Evolutionary conservation across 352 stramenopile genomes (phyloP).

Genomic region (Globisporangium perplexum): DNA sequence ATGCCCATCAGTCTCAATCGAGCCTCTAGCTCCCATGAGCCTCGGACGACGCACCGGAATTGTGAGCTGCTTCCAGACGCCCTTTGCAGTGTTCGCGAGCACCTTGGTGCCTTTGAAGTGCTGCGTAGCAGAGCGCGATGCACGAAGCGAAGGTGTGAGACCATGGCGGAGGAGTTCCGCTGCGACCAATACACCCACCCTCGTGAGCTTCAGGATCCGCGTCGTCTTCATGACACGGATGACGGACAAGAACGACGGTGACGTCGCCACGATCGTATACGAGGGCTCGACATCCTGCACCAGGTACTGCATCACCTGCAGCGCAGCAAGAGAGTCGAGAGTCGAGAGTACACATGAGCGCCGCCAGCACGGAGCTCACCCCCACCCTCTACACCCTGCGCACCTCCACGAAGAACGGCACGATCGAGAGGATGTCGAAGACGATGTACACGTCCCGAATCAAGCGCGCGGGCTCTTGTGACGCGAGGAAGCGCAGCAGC

Average conservation of each 20-base stretch:
- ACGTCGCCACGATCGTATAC: conserved; percentile 57
- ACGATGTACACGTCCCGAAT: conserved; percentile 56
- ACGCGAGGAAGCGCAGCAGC: conserved; percentile 47
- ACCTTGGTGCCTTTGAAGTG: conserved; percentile 69
- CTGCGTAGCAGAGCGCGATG: conserved; percentile 12
- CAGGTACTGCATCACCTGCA: conserved; percentile 21
- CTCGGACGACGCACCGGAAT: conserved; percentile 37
- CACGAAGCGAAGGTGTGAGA: neutral
- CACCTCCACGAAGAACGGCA: conserved; percentile 65
- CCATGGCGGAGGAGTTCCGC: neutral
- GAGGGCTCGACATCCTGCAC: conserved; percentile 28
- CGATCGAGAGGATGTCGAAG: conserved; percentile 56
- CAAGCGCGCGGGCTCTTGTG: conserved; percentile 26
- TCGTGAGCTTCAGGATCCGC: conserved; percentile 67
- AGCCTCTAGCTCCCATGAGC: neutral
- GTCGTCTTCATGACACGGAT: conserved; percentile 68
- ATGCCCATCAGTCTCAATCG: too few relatives aligned
- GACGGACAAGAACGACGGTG: conserved; percentile 57
- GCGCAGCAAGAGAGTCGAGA: too few relatives aligned
- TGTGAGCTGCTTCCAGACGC: conserved; percentile 48
- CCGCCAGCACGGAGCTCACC: too few relatives aligned
- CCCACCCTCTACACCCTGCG: too few relatives aligned
- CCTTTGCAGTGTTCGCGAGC: conserved; percentile 45
- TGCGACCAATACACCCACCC: conserved; percentile 23
- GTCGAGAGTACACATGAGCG: too few relatives aligned